Conservation (phyloP, 2,329 filamentous ascomycete genomes). For the Ceratocystis alfenasii region DNA sequence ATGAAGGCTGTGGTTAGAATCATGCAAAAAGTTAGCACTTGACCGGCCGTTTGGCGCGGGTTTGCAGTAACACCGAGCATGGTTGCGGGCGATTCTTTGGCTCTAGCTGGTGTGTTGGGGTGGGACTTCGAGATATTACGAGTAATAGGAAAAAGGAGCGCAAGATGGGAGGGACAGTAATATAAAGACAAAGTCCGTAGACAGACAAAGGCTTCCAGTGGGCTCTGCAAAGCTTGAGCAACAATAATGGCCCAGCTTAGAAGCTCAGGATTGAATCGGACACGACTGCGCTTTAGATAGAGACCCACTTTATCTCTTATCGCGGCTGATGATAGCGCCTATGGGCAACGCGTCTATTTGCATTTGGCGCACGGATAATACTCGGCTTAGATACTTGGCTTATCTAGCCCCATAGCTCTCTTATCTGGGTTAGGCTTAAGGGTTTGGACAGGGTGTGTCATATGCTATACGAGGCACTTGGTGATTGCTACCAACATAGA, state of each 20-base stretch:
- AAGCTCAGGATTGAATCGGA: background rate
- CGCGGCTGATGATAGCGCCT: conserved; percentile 1
- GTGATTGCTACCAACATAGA: too few species aligned
- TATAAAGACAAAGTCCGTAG: background rate
- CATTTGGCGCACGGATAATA: background rate
- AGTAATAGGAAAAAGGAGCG: background rate
- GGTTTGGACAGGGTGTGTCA: too few species aligned
- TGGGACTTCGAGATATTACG: background rate
- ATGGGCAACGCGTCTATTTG: background rate
- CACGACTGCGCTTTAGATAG: conserved; percentile 1
- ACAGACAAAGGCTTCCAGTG: background rate
- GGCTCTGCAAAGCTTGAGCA: background rate
- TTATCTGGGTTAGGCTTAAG: too few species aligned
- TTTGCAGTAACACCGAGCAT: conserved; percentile 63
- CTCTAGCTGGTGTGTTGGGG: too few species aligned
- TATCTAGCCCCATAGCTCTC: background rate
- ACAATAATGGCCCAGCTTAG: background rate
- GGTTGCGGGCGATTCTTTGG: conserved; percentile 21
- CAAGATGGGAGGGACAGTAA: background rate
- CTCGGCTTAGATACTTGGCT: background rate
- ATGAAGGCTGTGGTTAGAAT: conserved; percentile 88
- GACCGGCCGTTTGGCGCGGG: conserved; percentile 67
- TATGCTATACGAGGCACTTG: too few species aligned
- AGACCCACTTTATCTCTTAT: conserved; percentile 2
- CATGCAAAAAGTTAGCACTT: conserved; percentile 81